Base-by-base conservation (phyloP, 257 asterid genomes). In the Thymus quinquecostatus region DNA sequence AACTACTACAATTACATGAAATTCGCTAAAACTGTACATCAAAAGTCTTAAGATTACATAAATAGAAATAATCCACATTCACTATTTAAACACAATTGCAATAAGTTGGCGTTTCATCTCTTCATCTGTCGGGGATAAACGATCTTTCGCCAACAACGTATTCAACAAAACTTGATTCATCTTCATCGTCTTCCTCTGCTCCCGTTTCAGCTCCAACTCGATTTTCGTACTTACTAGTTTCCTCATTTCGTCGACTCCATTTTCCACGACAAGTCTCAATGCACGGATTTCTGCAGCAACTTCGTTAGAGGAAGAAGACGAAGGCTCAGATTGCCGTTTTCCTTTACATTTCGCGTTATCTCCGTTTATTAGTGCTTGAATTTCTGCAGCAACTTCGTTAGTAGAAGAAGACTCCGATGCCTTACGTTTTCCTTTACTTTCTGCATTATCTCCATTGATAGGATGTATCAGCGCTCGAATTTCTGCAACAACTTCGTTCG, bases 131-230 rank as follows among this genome's bases (percentile, higher is more conserved):
- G 50, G 51, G 5, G 67, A 14, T 61, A 61, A 40, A 5, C 21
- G 32, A n/a, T 61, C 67, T 61, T 41, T 61, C 50, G 33, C 66
- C 32, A 61, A n/a, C 13, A 61, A 61, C 3, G 67, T 61, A 9
- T 61, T 61, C 51, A 58, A 11, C 43, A 58, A 10, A 5, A 11
- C 3, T 5, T 58, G 28, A 12, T 58, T 58, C 64, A 58, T 32
- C 64, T 58, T 58, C 43, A 58, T 32, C 6, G 41, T 10, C 41
- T 58, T 32, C n/a, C 41, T 34, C 9, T 61, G 8, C 14, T 36
- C 51, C 6, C 41, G 21, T 40, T 40, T 40, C 2, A 40, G 38
- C 43, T 64, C 69, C 56, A 64, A 64, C 0, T 44, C 69, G 1
- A 64, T 28, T 45, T 55, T 64, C 6, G 66, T 47, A 60, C 30